Evolutionary conservation across 1,284 basidiomycete genomes (phyloP).

Genomic region (Polyporus tsugae): DNA sequence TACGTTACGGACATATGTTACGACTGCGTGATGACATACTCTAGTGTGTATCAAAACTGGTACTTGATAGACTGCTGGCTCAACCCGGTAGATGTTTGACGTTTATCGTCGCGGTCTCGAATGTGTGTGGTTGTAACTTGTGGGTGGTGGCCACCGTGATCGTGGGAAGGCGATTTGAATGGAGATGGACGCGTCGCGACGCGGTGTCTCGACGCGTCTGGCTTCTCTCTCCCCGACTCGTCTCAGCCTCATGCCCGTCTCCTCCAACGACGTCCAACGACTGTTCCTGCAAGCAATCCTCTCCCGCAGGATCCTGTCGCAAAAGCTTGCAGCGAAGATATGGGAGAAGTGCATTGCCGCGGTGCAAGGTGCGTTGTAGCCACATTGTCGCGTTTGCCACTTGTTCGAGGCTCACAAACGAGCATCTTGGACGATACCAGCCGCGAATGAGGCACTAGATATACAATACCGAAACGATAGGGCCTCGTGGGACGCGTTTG

Average conservation of each 20-base stretch:
- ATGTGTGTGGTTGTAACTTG: background rate
- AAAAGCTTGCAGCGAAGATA: constrained; percentile 66
- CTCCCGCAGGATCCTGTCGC: constrained; percentile 71
- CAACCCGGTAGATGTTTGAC: constrained; percentile 10
- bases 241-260: constrained; percentile 46
- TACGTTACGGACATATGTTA: constrained; percentile 28
- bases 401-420: background rate
- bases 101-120: background rate
- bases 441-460: constrained; percentile 57
- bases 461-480: constrained; percentile 52
- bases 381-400: constrained; percentile 7
- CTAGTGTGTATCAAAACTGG: constrained; percentile 19
- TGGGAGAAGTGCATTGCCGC: constrained; percentile 73
- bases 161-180: constrained; percentile 26
- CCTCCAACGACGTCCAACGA: constrained; percentile 67
- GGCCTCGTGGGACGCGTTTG: constrained; percentile 66
- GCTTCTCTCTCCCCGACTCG: constrained; percentile 26
- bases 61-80: constrained; percentile 22
- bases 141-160: background rate
- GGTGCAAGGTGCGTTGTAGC: constrained; percentile 57
- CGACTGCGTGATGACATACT: constrained; percentile 30
- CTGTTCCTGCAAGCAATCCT: constrained; percentile 82
- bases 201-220: constrained; percentile 26
- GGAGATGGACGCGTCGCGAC: constrained; percentile 37
- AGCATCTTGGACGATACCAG: constrained; percentile 44